phyloP scores from a whole-genome alignment of 441 rosid genomes.

The Dalechampia spathulata region DNA sequence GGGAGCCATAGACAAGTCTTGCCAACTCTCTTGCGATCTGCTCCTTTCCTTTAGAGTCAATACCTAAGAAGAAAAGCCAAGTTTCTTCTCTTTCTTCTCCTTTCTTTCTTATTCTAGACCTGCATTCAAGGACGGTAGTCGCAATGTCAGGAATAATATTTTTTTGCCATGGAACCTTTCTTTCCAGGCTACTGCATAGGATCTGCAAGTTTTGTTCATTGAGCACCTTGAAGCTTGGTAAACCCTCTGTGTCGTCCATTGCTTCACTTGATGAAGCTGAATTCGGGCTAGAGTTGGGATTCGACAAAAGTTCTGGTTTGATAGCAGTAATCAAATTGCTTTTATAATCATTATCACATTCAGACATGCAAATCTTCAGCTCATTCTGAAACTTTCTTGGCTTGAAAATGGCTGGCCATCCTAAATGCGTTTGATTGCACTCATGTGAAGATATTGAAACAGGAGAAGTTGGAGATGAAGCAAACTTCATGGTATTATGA shows the following conservation, averaged over 20 bases:
- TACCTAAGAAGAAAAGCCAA: conserved; percentile 52
- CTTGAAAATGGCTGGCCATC: conserved; percentile 40
- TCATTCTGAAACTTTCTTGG: conserved; percentile 27
- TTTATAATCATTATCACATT: conserved; percentile 17
- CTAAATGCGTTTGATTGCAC: conserved; percentile 14
- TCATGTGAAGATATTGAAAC: conserved; percentile 32
- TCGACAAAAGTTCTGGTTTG: conserved; percentile 59
- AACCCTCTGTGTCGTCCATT: conserved; percentile 29
- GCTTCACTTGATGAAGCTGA: conserved; percentile 78
- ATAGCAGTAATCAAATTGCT: conserved; percentile 21
- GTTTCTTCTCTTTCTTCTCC: conserved; percentile 37
- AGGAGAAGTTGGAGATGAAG: conserved; percentile 39
- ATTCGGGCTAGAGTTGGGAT: conserved; percentile 74
- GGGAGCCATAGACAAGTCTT: conserved; percentile 52
- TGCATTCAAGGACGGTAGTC: conserved; percentile 43
- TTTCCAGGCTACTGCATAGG: conserved; percentile 40
- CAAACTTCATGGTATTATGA: conserved; percentile 29
- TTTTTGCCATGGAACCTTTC: conserved; percentile 54
- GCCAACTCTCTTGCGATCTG: conserved; percentile 52
- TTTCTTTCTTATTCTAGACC: conserved; percentile 32
- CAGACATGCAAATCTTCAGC: conserved; percentile 33
- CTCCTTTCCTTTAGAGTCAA: conserved; percentile 38
- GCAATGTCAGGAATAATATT: conserved; percentile 37
- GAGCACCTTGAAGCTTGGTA: conserved; percentile 35
- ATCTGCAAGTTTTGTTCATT: conserved; percentile 38